Evolutionary conservation across 495 filamentous ascomycete species (phyloP), one percentile per base, ranked within the genome.

Genomic region (Aspergillus incahuasiensis): DNA sequence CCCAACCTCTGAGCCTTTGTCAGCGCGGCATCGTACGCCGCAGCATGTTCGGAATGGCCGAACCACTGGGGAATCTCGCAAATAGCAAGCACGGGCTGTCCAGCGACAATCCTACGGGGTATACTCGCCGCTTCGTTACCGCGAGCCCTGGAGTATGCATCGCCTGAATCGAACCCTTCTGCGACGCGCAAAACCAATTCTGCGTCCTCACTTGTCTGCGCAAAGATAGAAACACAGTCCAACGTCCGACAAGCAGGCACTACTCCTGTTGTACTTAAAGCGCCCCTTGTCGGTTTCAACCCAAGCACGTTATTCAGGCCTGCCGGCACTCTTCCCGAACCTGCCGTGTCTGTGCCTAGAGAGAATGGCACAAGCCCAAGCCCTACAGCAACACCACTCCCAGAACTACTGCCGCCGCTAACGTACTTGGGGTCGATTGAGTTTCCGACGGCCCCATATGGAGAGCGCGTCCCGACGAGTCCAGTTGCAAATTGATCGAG

Each of bases 401-500:
- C 58, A 0, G 58, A 60, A 19, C 58, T 60, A 46, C 58, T 60
- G 1, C 58, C 58, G 5, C 58, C 58, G 19, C 58, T 60, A 16
- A 56, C 53, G 19, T 53, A 48, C 6, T 49, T 32, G 21, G 47
- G 41, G 25, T 54, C 40, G 43, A 54, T 34, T 6, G 51, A 22
- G 24, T 54, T 54, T 13, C 24, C 21, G 24, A 59, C 56, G 6
- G 70, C 74, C 1, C 85, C 85, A 55, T 83, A 86, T 0, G 84
- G 84, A 9, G 82, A 85, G 6, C 85, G 82, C 46, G 81, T 79
- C n/a, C 78, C 79, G 20, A 72, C 77, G 3, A 84, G 68, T 11
- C 85, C 85, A 0, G 85, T 88, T 15, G 83, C 85, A 7, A 87
- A 72, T 64, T 87, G 84, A 65, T 88, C 85, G 22, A 88, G 74